A percentile compares a stretch with the other conserved stretches of the same genome.
Evolutionary conservation across 495 filamentous ascomycete genomes (phyloP).

Genomic region (Staphylotrichum tortipilum): DNA sequence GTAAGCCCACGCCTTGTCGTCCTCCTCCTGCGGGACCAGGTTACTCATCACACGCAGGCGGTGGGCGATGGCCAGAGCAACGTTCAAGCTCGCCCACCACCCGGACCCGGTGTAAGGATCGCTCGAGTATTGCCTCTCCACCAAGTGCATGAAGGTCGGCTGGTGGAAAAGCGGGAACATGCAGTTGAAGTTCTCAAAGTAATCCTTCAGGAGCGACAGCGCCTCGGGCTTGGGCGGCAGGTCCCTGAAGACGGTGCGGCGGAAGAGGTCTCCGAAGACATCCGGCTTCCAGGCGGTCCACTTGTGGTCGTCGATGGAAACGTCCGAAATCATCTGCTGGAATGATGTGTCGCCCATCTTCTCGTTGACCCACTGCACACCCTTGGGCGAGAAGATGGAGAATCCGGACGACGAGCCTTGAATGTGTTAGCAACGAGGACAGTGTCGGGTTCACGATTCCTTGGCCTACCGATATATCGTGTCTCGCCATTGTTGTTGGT

Average conservation of each 20-base stretch:
- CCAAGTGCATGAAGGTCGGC: constrained; percentile 93
- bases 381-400: constrained; percentile 89
- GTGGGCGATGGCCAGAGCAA: constrained; percentile 85
- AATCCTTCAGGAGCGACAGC: constrained; percentile 78
- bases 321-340: constrained; percentile 85
- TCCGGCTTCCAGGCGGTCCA: constrained; percentile 96
- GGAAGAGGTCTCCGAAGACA: constrained; percentile 89
- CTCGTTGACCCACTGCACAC: constrained; percentile 97
- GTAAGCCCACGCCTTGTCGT: constrained; percentile 88
- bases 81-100: constrained; percentile 97
- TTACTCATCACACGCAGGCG: constrained; percentile 94
- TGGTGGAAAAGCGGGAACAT: constrained; percentile 97
- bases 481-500: constrained; percentile 96
- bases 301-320: constrained; percentile 76
- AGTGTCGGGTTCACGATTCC: no score
- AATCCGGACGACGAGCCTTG: constrained; percentile 93
- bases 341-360: constrained; percentile 94
- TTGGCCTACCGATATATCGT: constrained; percentile 76
- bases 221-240: constrained; percentile 76
- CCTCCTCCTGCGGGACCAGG: constrained; percentile 78
- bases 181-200: constrained; percentile 97
- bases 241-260: constrained; percentile 69
- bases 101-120: constrained; percentile 94
- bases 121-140: constrained; percentile 82
- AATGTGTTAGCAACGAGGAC: constrained; percentile 15